These are phyloP conservation scores for Sequoiadendron giganteum DNA, from an alignment of 75 land plant species.

Conservation along the genomic window DNA sequence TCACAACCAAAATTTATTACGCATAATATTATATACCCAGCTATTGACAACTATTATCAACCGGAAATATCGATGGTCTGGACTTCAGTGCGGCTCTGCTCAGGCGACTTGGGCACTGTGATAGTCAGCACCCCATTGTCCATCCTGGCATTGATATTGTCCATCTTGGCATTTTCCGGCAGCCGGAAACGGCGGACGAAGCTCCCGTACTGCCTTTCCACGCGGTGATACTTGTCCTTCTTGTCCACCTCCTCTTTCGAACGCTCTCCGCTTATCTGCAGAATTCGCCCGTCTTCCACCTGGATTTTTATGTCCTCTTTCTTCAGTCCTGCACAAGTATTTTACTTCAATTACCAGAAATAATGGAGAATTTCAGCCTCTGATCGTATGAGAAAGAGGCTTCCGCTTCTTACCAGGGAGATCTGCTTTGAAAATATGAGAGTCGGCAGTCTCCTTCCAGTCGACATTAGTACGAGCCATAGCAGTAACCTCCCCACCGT, in stretches of 20 bases:
- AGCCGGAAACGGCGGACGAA: constrained; percentile 39
- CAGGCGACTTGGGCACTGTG: constrained; percentile 24
- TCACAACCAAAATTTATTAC: neutral
- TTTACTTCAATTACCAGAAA: neutral
- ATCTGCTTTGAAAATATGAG: constrained; percentile 36
- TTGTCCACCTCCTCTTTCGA: constrained; percentile 16
- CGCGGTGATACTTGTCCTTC: constrained; percentile 31
- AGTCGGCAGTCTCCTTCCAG: constrained; percentile 29
- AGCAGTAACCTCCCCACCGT: constrained; percentile 7
- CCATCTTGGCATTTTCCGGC: constrained; percentile 33
- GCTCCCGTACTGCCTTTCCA: constrained; percentile 26
- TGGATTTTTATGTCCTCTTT: constrained; percentile 46
- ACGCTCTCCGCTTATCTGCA: constrained; percentile 41
- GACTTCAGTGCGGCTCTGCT: neutral
- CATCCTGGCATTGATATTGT: constrained; percentile 25
- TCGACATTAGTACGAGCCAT: constrained; percentile 24
- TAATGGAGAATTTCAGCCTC: neutral
- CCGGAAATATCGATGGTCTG: constrained; percentile 19
- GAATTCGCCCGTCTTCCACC: constrained; percentile 36
- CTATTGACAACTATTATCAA: neutral
- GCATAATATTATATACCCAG: too few relatives aligned
- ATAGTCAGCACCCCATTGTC: constrained; percentile 45
- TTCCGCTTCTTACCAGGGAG: constrained; percentile 19
- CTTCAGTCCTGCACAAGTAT: constrained; percentile 18
- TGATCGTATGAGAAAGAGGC: too few relatives aligned